phyloP scores from a whole-genome alignment of 441 rosid species.

The Capsella rubella region DNA sequence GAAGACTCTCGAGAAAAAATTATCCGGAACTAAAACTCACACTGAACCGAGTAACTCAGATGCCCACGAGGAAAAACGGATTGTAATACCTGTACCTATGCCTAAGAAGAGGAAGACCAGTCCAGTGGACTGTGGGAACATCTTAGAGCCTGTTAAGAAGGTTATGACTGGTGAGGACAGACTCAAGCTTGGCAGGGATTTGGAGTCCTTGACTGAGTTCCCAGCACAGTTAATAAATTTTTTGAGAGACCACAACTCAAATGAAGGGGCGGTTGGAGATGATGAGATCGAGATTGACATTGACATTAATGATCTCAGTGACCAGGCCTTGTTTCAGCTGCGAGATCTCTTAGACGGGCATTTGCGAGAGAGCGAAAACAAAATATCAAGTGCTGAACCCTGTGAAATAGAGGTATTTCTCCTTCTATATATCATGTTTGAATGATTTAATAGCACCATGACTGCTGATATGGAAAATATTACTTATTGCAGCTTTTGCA shows the following conservation, averaged over 20 bases:
- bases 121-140: slow-evolving; percentile 42
- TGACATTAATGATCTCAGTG: slow-evolving; percentile 75
- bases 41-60: slow-evolving; percentile 40
- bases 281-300: slow-evolving; percentile 94
- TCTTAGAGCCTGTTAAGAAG: slow-evolving; percentile 51
- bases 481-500: slow-evolving; percentile 59
- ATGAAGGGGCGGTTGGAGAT: slow-evolving; percentile 58
- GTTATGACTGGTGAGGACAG: slow-evolving; percentile 68
- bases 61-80: slow-evolving; percentile 45
- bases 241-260: slow-evolving; percentile 65
- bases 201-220: slow-evolving; percentile 74
- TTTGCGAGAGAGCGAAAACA: slow-evolving; percentile 60
- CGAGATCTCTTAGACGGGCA: slow-evolving; percentile 72
- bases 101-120: slow-evolving; percentile 54
- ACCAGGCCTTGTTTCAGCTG: slow-evolving; percentile 68
- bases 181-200: slow-evolving; percentile 63
- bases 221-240: slow-evolving; percentile 72
- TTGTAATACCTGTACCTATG: slow-evolving; percentile 41
- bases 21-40: slow-evolving; percentile 45
- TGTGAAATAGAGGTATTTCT: slow-evolving; percentile 77
- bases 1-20: slow-evolving; percentile 82
- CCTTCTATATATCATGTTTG: slow-evolving; percentile 7
- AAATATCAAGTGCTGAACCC: slow-evolving; percentile 54
- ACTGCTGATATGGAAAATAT: slow-evolving; percentile 7
- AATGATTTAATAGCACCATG: slow-evolving; percentile 17